Evolutionary conservation across 2,329 filamentous ascomycete genomes (phyloP).

Genomic region (Metarhizium robertsii): DNA sequence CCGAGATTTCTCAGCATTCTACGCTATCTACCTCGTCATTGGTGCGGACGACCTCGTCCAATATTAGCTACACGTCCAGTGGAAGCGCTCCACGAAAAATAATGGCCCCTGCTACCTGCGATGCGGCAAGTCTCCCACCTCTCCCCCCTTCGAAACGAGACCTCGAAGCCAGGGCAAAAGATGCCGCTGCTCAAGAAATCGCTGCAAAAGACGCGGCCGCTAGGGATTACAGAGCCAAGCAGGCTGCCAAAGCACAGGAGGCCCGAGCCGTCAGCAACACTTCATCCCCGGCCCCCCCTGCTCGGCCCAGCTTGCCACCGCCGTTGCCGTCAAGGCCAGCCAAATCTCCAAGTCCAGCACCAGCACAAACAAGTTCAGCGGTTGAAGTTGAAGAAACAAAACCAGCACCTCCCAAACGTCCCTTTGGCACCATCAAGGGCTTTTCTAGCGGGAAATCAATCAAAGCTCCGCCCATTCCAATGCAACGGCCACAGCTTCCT

Average conservation of each 20-base stretch:
- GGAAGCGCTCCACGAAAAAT: constrained; percentile 37
- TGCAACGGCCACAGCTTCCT: constrained; percentile 4
- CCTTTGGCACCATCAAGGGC: constrained; percentile 10
- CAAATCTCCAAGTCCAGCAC: constrained; percentile 17
- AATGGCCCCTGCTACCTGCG: constrained; percentile 43
- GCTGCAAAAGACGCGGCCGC: constrained; percentile 2
- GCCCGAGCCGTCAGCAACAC: constrained; percentile 15
- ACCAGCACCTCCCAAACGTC: constrained; percentile 6
- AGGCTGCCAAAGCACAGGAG: constrained; percentile 2
- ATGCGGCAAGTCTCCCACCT: constrained; percentile 46
- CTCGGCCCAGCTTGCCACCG: constrained; percentile 36
- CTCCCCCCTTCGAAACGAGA: constrained; percentile 48
- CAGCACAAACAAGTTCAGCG: background rate
- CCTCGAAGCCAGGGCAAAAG: constrained; percentile 34
- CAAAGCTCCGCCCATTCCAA: background rate
- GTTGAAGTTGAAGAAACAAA: constrained; percentile 2
- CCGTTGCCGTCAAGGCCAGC: constrained; percentile 40
- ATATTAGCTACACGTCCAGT: constrained; percentile 36
- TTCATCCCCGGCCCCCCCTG: constrained; percentile 12
- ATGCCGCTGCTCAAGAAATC: constrained; percentile 11
- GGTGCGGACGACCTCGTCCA: constrained; percentile 34
- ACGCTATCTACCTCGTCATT: constrained; percentile 43
- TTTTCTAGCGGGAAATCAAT: constrained; percentile 10
- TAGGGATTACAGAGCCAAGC: constrained; percentile 6
- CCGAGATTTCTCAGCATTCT: constrained; percentile 46